Conservation (phyloP, 495 filamentous ascomycete species). For the Tuber umbilicatum region DNA sequence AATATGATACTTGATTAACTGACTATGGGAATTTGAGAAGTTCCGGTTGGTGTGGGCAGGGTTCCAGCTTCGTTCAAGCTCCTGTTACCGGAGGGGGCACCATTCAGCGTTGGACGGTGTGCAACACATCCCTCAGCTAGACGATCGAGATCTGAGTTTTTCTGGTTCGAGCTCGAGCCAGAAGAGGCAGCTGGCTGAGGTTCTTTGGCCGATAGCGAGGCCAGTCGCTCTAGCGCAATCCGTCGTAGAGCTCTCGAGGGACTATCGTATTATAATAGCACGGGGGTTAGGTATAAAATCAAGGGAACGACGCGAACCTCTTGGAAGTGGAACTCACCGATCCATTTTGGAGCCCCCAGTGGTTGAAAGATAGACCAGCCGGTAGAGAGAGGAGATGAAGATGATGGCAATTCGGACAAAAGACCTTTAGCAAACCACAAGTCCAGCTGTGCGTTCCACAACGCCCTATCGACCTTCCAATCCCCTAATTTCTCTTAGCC, state of each 20-base stretch:
- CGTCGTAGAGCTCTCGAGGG: conserved; percentile 38
- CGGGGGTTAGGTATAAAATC: not conserved
- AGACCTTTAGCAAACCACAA: not conserved
- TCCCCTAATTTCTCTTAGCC: not conserved
- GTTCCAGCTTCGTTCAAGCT: conserved; percentile 44
- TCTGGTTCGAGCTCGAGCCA: conserved; percentile 8
- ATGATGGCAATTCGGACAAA: not conserved
- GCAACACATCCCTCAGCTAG: conserved; percentile 32
- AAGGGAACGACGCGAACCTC: not conserved
- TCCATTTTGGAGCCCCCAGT: not conserved
- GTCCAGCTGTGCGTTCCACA: no score
- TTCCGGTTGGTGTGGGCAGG: conserved; percentile 43
- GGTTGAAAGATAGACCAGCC: not conserved
- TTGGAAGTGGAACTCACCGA: not conserved
- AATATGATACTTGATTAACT: conserved; percentile 18
- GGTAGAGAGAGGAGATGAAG: not conserved
- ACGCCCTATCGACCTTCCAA: no score
- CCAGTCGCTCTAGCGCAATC: conserved; percentile 38
- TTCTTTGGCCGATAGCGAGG: conserved; percentile 33
- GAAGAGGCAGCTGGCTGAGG: not conserved
- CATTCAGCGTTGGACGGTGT: conserved; percentile 6
- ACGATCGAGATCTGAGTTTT: conserved; percentile 35
- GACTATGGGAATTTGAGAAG: conserved; percentile 52
- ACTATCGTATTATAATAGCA: conserved; percentile 5
- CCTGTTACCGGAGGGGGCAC: conserved; percentile 42